Conservation (phyloP, 306 rosid species). For the Chamaecrista fasciculata region DNA sequence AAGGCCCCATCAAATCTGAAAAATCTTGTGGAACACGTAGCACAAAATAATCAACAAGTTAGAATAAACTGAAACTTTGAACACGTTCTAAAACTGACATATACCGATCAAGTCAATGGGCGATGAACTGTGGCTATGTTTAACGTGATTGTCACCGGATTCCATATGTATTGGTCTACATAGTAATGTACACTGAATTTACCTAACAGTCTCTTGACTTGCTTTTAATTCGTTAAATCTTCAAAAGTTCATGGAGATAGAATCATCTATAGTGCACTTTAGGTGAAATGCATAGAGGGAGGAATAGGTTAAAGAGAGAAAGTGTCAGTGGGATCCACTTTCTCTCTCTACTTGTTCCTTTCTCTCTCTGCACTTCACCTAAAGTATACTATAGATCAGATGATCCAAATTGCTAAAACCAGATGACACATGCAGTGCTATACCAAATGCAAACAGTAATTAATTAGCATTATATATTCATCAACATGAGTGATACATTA, state of each 20-base stretch:
- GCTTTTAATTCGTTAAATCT: not conserved
- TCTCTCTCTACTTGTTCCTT: no score
- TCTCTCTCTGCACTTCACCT: no score
- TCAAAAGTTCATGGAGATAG: no score
- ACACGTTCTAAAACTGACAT: not conserved
- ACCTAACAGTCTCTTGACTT: not conserved
- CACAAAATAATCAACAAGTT: not conserved
- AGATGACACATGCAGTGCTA: no score
- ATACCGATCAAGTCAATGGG: not conserved
- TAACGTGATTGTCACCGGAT: not conserved
- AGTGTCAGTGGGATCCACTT: no score
- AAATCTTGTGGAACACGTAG: not conserved
- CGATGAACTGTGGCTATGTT: no score
- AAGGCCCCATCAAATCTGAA: not conserved
- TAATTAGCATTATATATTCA: constrained; percentile 10
- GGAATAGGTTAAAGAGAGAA: no score
- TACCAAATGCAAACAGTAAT: not conserved
- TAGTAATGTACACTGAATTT: not conserved
- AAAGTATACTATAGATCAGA: no score
- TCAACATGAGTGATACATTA: constrained; percentile 30
- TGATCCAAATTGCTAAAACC: no score
- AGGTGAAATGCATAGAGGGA: no score
- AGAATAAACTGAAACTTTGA: no score
- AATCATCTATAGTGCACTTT: no score
- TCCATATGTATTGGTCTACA: not conserved